Evolutionary conservation across 2,329 filamentous ascomycete species (phyloP).

Genomic region (Ambrosiella xylebori): DNA sequence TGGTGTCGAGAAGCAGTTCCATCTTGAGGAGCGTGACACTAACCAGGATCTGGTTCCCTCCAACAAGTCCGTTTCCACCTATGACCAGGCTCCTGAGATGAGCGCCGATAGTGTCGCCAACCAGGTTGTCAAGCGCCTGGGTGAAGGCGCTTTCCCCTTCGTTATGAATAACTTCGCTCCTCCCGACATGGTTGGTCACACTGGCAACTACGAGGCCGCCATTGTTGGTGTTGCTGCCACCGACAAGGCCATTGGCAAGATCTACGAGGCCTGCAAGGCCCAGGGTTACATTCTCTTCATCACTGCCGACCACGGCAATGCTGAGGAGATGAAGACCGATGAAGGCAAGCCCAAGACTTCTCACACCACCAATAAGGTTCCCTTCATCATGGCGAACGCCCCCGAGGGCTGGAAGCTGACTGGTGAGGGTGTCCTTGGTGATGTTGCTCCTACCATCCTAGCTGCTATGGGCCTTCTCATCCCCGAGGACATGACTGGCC

Average conservation of each 20-base stretch:
- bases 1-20: slow-evolving; percentile 90
- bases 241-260: slow-evolving; percentile 82
- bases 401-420: slow-evolving; percentile 76
- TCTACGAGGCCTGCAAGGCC: slow-evolving; percentile 88
- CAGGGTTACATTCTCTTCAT: slow-evolving; percentile 87
- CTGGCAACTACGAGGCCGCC: slow-evolving; percentile 89
- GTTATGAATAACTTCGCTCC: slow-evolving; percentile 99
- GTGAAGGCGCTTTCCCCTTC: slow-evolving; percentile 76
- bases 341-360: slow-evolving; percentile 95
- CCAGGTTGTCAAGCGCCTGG: slow-evolving; percentile 75
- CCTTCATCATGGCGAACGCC: slow-evolving; percentile 95
- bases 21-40: slow-evolving; percentile 80
- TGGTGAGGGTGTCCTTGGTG: slow-evolving; percentile 64
- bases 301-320: slow-evolving; percentile 92
- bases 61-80: slow-evolving; percentile 78
- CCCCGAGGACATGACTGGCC: slow-evolving; percentile 82
- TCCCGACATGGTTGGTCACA: slow-evolving; percentile 98
- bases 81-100: slow-evolving; percentile 92
- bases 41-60: slow-evolving; percentile 61
- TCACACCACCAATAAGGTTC: slow-evolving; percentile 95
- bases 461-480: slow-evolving; percentile 79
- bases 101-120: slow-evolving; percentile 78
- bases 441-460: slow-evolving; percentile 89
- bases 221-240: slow-evolving; percentile 71
- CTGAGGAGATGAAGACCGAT: slow-evolving; percentile 95